Evolutionary conservation across 192 early-diverging fungal genomes (phyloP), one percentile per base, ranked within the genome.

Genomic region (Spizellomyces punctatus): DNA sequence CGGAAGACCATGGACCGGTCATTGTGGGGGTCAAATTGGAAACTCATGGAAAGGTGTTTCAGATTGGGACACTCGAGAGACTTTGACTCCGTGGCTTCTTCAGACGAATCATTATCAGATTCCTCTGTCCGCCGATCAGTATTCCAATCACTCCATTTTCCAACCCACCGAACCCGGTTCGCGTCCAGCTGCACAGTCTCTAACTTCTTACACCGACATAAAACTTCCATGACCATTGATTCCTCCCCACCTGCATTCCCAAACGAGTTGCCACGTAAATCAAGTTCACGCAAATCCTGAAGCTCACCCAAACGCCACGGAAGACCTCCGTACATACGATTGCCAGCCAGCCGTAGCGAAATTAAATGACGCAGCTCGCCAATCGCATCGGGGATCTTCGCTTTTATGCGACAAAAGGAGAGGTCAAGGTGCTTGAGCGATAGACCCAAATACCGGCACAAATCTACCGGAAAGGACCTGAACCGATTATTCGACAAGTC

Each of bases 401-500:
- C 78, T 21, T 71, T 62, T n/a, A 96, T 91, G 50, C 92, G 88
- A 72, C 94, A 94, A 58, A 94, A 92, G 59, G 87, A 91, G 42
- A 95, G 72, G 72, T 96, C 93, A 22, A 96, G 81, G 43, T 91
- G 83, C 74, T 42, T 86, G 76, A 46, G 72, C 19, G 36, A 92
- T 88, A 49, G 57, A 8, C 72, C 60, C 0, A 79, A 50, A 66
- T 79, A 66, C 10, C 82, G 69, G 46, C 88, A 89, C 22, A 95
- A 73, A 0, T 87, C 85, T 12, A 60, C 22, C 2, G 95, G 95
- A 64, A 95, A 90, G 27, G 71, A 68, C 5, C 79, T 73, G 52
- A 96, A 80, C 46, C 87, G 88, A 80, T 96, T 96, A 75, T 94
- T 94, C 10, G 92, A 89, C 27, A 95, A 82, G 72, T 87, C 88